Evolutionary conservation across 495 filamentous ascomycete genomes (phyloP).

Genomic region (Rhizodiscina lignyota): DNA sequence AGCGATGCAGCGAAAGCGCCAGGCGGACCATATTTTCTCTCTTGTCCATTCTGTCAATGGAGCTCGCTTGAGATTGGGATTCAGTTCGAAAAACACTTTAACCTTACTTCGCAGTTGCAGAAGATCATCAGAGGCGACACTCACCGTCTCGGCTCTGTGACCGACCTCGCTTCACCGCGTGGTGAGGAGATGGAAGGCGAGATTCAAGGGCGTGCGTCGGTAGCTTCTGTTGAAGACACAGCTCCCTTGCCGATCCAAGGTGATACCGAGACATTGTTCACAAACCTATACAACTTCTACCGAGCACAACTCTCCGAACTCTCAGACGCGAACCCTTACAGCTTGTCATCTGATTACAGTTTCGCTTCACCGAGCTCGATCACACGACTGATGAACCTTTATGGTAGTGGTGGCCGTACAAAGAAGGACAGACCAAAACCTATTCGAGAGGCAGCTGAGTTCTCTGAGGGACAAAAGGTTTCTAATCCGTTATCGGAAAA

Average conservation of each 20-base stretch:
- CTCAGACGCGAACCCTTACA: constrained; percentile 22
- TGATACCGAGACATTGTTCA: constrained; percentile 16
- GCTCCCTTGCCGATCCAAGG: constrained; percentile 22
- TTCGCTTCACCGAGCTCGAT: constrained; percentile 66
- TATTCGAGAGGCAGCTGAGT: constrained; percentile 63
- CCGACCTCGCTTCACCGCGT: not conserved
- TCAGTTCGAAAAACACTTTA: constrained; percentile 72
- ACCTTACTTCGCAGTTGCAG: constrained; percentile 65
- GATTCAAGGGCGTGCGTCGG: no score
- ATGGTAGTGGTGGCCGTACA: constrained; percentile 51
- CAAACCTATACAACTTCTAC: constrained; percentile 23
- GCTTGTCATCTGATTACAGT: constrained; percentile 34
- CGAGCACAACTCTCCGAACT: constrained; percentile 41
- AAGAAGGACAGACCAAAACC: constrained; percentile 42
- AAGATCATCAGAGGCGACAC: constrained; percentile 35
- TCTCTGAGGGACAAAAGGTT: constrained; percentile 50
- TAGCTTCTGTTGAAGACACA: constrained; percentile 24
- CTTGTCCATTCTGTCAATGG: constrained; percentile 85
- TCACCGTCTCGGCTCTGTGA: not conserved
- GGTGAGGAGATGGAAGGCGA: not conserved
- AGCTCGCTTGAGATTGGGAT: constrained; percentile 76
- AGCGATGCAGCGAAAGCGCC: not conserved
- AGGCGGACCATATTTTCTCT: constrained; percentile 50
- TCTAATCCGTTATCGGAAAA: constrained; percentile 33
- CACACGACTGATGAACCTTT: constrained; percentile 80